Evolutionary conservation across 192 early-diverging fungal species (phyloP).

Genomic region (Podila epicladia): DNA sequence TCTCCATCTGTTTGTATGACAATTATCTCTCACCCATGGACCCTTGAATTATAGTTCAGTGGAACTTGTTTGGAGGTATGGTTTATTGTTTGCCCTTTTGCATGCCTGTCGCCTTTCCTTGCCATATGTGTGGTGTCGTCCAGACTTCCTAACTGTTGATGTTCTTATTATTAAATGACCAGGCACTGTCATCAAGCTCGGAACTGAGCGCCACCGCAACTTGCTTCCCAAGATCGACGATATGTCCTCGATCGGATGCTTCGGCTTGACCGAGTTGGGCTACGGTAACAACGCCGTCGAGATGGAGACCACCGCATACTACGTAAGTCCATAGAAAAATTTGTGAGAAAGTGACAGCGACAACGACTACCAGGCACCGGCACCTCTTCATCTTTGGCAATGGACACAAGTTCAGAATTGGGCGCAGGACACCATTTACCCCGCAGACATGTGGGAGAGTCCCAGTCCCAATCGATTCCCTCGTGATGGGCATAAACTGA

Average conservation of each 20-base stretch:
- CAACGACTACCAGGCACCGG: too few relatives aligned
- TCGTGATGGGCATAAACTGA: background rate
- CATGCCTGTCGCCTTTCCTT: too few relatives aligned
- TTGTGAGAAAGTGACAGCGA: too few relatives aligned
- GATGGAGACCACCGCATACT: constrained; percentile 79
- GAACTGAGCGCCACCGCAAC: constrained; percentile 76
- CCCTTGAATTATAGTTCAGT: constrained; percentile 43
- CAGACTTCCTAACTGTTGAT: constrained; percentile 2
- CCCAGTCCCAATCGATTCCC: background rate
- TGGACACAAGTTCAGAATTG: too few relatives aligned
- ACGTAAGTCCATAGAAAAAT: constrained; percentile 54
- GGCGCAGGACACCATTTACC: background rate
- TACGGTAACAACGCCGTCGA: constrained; percentile 87
- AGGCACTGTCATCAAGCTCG: constrained; percentile 74
- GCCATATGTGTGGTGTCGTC: background rate
- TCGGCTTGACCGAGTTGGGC: constrained; percentile 81
- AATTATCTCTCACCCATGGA: background rate
- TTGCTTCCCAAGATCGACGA: constrained; percentile 71
- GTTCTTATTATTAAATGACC: background rate
- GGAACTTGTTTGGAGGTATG: constrained; percentile 49
- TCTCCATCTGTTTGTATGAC: background rate
- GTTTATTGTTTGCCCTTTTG: constrained; percentile 8
- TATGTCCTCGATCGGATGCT: constrained; percentile 75
- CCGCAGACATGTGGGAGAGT: background rate
- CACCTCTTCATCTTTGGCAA: too few relatives aligned